phyloP scores from a whole-genome alignment of 768 basidiomycete genomes.

The Epithele typhae region DNA sequence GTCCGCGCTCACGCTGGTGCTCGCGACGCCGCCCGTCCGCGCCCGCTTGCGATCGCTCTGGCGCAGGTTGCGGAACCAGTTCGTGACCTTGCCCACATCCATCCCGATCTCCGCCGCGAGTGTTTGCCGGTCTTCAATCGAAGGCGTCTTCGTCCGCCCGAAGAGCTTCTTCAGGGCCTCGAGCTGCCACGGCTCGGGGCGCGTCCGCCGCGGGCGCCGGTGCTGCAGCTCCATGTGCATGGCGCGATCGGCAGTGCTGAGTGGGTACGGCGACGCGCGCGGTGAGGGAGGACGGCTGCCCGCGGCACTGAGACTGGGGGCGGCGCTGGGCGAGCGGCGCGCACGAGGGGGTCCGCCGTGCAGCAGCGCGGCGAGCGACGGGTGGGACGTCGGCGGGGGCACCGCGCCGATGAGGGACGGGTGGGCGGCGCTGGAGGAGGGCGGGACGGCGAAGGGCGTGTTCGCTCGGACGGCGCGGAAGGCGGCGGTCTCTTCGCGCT shows the following conservation, averaged over 20 bases:
- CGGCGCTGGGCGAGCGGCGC: slow-evolving; percentile 31
- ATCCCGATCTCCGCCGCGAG: slow-evolving; percentile 77
- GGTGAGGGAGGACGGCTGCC: slow-evolving; percentile 25
- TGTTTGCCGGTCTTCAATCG: slow-evolving; percentile 74
- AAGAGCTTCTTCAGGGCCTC: slow-evolving; percentile 70
- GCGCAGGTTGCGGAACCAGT: slow-evolving; percentile 84
- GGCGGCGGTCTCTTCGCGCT: slow-evolving; percentile 47
- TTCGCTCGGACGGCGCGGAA: slow-evolving; percentile 24
- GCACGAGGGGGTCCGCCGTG: slow-evolving; percentile 27
- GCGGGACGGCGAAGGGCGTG: slow-evolving; percentile 25
- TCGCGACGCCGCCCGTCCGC: slow-evolving; percentile 35
- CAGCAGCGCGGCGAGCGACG: slow-evolving; percentile 37
- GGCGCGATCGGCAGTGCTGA: slow-evolving; percentile 8
- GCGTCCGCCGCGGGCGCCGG: slow-evolving; percentile 59
- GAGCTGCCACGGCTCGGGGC: slow-evolving; percentile 77
- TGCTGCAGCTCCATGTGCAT: slow-evolving; percentile 6
- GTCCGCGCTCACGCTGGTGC: slow-evolving; percentile 36
- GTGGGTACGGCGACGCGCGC: slow-evolving; percentile 23
- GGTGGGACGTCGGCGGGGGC: slow-evolving; percentile 45
- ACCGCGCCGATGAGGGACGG: slow-evolving; percentile 29
- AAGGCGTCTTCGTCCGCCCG: slow-evolving; percentile 63
- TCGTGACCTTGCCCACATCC: slow-evolving; percentile 83
- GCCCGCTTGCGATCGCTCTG: slow-evolving; percentile 76
- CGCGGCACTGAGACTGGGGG: slow-evolving; percentile 14
- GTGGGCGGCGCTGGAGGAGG: slow-evolving; percentile 24